Percentiles rank a stretch among this genome's conserved stretches.
These are phyloP conservation scores for Osmanthus fragrans DNA, from an alignment of 257 asterid species.

Conservation along the genomic window DNA sequence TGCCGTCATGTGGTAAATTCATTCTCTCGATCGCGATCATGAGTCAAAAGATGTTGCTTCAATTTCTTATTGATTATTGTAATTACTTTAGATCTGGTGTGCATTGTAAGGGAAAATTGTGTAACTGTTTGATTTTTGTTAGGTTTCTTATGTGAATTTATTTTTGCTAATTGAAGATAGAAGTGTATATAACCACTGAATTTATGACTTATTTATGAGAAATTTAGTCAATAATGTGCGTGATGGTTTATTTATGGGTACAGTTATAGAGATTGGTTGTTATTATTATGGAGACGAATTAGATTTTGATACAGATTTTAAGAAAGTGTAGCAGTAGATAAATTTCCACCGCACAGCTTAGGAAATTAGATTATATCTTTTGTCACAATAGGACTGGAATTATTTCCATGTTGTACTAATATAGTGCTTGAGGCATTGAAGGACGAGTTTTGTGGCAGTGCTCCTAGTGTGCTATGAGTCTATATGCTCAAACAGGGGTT, in stretches of 20 bases:
- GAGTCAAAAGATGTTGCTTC: neutral
- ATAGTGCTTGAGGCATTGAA: neutral
- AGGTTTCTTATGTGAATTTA: neutral
- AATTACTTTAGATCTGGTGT: constrained; percentile 20
- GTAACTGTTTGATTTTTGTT: constrained; percentile 6
- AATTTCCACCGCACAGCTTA: neutral
- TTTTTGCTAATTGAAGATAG: constrained; percentile 17
- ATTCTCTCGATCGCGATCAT: neutral
- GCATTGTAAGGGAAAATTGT: constrained; percentile 17
- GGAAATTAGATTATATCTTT: neutral
- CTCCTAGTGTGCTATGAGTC: neutral
- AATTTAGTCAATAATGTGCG: neutral
- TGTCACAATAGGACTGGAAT: neutral
- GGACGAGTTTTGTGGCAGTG: neutral
- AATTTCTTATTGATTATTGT: neutral
- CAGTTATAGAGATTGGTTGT: neutral
- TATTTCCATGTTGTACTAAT: neutral
- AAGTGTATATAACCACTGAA: neutral
- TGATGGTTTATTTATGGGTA: neutral
- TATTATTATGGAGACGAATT: too few relatives aligned
- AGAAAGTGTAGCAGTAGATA: neutral
- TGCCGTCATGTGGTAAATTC: constrained; percentile 83
- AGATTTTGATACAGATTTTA: neutral
- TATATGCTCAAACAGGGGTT: neutral
- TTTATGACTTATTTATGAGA: neutral